These are phyloP conservation scores for Saccharomyces hybrid DNA, from an alignment of 1,139 yeast genomes.

Conservation along the genomic window DNA sequence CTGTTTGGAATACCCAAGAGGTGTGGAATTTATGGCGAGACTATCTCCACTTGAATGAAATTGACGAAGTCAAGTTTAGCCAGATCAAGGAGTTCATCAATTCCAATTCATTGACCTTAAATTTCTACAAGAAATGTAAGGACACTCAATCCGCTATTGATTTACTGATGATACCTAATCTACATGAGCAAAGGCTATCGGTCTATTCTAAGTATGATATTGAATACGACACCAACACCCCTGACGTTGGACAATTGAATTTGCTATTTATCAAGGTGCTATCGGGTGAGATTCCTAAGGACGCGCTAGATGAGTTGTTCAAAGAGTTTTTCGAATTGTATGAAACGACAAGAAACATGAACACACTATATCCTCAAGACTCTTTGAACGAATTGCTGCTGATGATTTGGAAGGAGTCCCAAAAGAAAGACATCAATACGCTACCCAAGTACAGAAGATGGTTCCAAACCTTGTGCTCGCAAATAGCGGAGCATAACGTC, in stretches of 20 bases:
- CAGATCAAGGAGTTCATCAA: conserved; percentile 12
- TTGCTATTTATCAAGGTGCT: background rate
- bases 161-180: conserved; percentile 2
- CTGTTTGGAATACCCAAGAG: conserved; percentile 20
- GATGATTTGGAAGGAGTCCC: conserved; percentile 3
- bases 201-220: background rate
- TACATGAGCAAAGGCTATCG: conserved; percentile 1
- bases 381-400: conserved; percentile 2
- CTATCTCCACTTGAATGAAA: conserved; percentile 13
- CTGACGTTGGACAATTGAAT: conserved; percentile 2
- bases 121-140: conserved; percentile 4
- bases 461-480: conserved; percentile 2
- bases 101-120: conserved; percentile 1
- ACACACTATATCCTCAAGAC: conserved; percentile 3
- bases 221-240: background rate
- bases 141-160: conserved; percentile 3
- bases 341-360: background rate
- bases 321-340: background rate
- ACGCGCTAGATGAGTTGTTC: conserved; percentile 3
- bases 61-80: conserved; percentile 11
- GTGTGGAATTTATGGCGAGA: conserved; percentile 25
- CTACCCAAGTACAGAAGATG: conserved; percentile 1
- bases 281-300: conserved; percentile 2
- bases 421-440: background rate
- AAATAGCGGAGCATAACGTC: conserved; percentile 8